Base-by-base conservation (phyloP, 2,329 filamentous ascomycete genomes). In the Aspergillus quadrilineatus region DNA sequence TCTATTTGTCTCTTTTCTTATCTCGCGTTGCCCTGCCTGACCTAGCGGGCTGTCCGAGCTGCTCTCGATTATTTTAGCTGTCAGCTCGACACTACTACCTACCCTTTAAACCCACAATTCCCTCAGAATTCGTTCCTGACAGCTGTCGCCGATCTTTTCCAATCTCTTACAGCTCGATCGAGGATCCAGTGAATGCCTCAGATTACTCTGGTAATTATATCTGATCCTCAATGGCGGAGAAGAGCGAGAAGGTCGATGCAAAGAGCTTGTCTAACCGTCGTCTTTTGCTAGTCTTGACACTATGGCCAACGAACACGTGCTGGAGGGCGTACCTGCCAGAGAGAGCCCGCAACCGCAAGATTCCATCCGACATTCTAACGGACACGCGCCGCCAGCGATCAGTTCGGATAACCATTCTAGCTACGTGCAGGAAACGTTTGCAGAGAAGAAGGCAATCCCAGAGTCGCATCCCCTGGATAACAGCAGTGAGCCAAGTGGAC, bases 251-350 rank as follows among this genome's bases (percentile, higher is more conserved):
- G 17, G 32, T 9, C 39, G 12, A 9, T 22, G 30, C 30, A 14
- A 22, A 22, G 34, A 39, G 42, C 32, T 32, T 15, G 17, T 44
- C 53, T 49, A 55, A 55, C 46, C 7, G 6, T 10, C 22, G 1
- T 43, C 7, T 30, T 37, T 54, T 28, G 29, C 32, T 34, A 54
- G 52, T 26, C 22, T 15, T 28, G 6, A 44, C 49, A 47, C 43
- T 37, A 57, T 57, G 55, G 4, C 45, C 5, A 46, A 45, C 39
- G 55, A 53, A 7, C 26, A 36, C 14, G 50, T 50, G n/a, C 15
- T 57, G 28, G 44, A 57, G 36, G 55, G 55, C 30, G 44, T 53
- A 22, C n/a, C 55, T 15, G 50, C 50, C 22, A 26, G 15, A 41
- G 44, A 50, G 36, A 34, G 6, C 37, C 17, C 45, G 10, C 22